Base-by-base conservation (phyloP, 1,139 yeast genomes). In the Diutina siamensis region DNA sequence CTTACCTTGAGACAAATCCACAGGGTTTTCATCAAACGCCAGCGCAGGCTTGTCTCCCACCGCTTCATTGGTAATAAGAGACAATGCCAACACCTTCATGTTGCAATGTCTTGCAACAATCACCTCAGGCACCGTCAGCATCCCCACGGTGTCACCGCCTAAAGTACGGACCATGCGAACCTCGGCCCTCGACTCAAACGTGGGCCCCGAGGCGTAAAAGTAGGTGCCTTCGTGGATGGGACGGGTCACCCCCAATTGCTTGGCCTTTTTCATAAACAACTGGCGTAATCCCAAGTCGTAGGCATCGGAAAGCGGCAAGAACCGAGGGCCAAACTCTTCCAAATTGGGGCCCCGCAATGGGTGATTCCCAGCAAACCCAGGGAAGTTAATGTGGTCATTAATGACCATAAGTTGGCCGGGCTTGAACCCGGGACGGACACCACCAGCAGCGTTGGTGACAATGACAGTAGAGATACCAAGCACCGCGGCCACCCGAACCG, bases 51-150 rank as follows among this genome's bases (percentile, higher is more conserved):
- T 73, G n/a, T 74, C 83, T 20, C 75, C 73, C 9, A 88, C 85
- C 35, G 86, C 89, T 2, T 76, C 80, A 58, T 92, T 92, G 27
- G 97, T 92, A 51, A 92, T 83, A 51, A 92, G 72, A 50, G 94
- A 83, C 46, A 92, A 62, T 0, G 97, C 97, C 50, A 92, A 67
- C 3, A 87, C 95, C 51, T 71, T 72, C 65, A 94, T 62, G 0
- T 88, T 94, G 48, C 82, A 74, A 61, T 92, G 97, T 57, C 96
- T 80, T 2, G 96, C 97, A 13, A 86, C 83, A 52, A 88, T 78
- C 2, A 87, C 95, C 62, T 92, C 98, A 0, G 98, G 97, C 33
- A 89, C 97, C 0, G 97, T 92, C 49, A 95, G 84, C 98, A 92
- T 92, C 3, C 98, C 98, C 4, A 89, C 97, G 0, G 94, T 86